Base-by-base conservation (phyloP, 352 stramenopile species). In the Phytophthora pseudosyringae region DNA sequence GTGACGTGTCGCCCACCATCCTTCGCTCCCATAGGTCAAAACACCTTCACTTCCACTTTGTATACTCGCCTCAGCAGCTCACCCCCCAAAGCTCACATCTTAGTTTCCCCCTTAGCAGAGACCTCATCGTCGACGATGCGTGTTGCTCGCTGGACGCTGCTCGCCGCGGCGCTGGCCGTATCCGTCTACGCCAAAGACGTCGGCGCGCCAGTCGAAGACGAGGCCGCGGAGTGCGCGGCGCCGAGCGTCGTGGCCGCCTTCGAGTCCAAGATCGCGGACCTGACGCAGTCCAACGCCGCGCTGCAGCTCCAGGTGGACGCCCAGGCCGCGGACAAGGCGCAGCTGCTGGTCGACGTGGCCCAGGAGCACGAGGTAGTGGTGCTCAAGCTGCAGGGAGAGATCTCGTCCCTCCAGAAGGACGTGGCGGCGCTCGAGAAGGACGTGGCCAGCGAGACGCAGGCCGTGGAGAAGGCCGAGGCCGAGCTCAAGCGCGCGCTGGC, bases 241-340 rank as follows among this genome's bases (percentile, higher is more conserved):
- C 83, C 81, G 3, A 64, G 75, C 12, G 55, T 73, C n/a, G 69
- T 89, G 3, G 46, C 62, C 11, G 61, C 59, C n/a, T 71, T 75
- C 11, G 78, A 92, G 64, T 54, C 60, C 12, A 76, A 89, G 69
- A 66, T 92, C 29, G 45, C 53, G 11, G 57, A 60, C 16, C 68
- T 92, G 12, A 54, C 88, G 55, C 43, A 67, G 8, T 60, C 75
- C 25, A 85, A 81, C 52, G 36, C 61, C 4, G 66, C 73, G 58
- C 71, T 81, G 57, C 28, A 78, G 55, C 71, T 69, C 18, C 71
- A 79, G 16, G 56, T 90, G 21, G 70, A 85, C 21, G 59, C 65
- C 1, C 75, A 77, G 12, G 48, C 53, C 36, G 62, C 61, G 18
- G 74, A 86, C 32, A 80, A 87, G 62, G 58, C 54, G 16, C 16